Evolutionary conservation across 2,329 filamentous ascomycete species (phyloP).

Genomic region (Corinectria fuckeliana): DNA sequence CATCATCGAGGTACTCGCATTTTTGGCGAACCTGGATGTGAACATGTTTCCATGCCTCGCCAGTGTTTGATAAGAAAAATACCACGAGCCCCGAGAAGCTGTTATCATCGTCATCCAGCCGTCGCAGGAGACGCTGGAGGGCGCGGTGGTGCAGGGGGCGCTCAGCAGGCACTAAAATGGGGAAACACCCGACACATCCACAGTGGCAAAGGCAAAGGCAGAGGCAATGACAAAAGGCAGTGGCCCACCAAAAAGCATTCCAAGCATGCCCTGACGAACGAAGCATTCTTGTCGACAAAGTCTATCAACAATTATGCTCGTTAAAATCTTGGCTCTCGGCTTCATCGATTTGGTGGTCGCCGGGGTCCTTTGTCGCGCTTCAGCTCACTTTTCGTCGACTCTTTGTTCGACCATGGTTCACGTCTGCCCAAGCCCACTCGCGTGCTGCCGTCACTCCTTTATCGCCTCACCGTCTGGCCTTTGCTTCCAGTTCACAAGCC

Average conservation of each 20-base stretch:
- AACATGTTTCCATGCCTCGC: conserved; percentile 29
- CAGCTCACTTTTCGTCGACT: conserved; percentile 17
- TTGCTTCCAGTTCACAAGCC: background rate
- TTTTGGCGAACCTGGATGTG: conserved; percentile 31
- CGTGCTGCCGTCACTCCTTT: conserved; percentile 12
- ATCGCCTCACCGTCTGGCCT: conserved; percentile 12
- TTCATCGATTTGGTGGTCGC: conserved; percentile 13
- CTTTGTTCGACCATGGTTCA: conserved; percentile 34
- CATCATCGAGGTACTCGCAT: conserved; percentile 32
- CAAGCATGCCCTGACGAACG: conserved; percentile 27
- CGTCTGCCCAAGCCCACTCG: conserved; percentile 16
- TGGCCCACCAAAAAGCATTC: conserved; percentile 33
- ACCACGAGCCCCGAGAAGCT: conserved; percentile 30
- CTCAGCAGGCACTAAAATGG: conserved; percentile 32
- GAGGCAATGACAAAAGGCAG: conserved; percentile 20
- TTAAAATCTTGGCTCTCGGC: conserved; percentile 27
- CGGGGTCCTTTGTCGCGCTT: conserved; percentile 27
- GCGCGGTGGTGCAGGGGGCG: conserved; percentile 32
- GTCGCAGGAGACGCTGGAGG: conserved; percentile 23
- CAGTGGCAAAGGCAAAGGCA: conserved; percentile 14
- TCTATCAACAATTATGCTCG: conserved; percentile 27
- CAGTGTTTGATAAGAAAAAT: conserved; percentile 36
- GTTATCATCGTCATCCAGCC: conserved; percentile 29
- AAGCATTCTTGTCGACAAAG: conserved; percentile 25
- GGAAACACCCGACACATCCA: conserved; percentile 30